These are phyloP conservation scores for Naematelia encephala DNA, from an alignment of 768 basidiomycete genomes.

Conservation along the genomic window DNA sequence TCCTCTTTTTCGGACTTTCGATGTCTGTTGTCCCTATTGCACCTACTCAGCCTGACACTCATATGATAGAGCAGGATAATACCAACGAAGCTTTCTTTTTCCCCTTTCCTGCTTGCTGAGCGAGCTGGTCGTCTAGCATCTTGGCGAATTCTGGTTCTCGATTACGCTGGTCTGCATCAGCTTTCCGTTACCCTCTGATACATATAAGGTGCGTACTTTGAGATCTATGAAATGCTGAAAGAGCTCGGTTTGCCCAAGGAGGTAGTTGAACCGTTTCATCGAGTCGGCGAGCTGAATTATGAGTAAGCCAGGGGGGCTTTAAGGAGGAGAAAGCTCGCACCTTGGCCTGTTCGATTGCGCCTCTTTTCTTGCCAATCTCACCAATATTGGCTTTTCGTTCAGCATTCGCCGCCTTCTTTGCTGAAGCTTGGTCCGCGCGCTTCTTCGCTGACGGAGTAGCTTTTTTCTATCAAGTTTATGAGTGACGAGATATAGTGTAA, in stretches of 20 bases:
- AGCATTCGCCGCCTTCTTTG: constrained; percentile 39
- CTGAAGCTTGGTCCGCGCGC: constrained; percentile 28
- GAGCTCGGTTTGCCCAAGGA: constrained; percentile 95
- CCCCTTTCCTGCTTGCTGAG: constrained; percentile 66
- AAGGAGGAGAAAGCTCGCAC: constrained; percentile 26
- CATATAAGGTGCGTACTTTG: constrained; percentile 58
- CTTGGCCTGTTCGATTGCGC: constrained; percentile 41
- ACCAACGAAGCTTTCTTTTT: constrained; percentile 74
- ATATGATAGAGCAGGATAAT: not conserved
- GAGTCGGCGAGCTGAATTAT: constrained; percentile 73
- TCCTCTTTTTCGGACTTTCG: constrained; percentile 98
- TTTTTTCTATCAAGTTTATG: constrained; percentile 9
- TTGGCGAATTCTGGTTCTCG: constrained; percentile 92
- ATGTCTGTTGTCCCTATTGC: constrained; percentile 72
- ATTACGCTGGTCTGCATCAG: constrained; percentile 59
- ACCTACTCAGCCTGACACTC: not conserved
- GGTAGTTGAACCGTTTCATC: constrained; percentile 92
- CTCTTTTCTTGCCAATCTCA: constrained; percentile 33
- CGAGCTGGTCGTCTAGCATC: constrained; percentile 72
- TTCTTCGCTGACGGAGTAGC: constrained; percentile 29
- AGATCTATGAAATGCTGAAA: constrained; percentile 98
- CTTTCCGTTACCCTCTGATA: not conserved
- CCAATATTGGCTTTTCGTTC: constrained; percentile 37
- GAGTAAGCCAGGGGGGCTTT: not conserved
- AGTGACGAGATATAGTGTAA: too few relatives aligned